phyloP scores from a whole-genome alignment of 768 basidiomycete genomes.

The Lactarius sp. region DNA sequence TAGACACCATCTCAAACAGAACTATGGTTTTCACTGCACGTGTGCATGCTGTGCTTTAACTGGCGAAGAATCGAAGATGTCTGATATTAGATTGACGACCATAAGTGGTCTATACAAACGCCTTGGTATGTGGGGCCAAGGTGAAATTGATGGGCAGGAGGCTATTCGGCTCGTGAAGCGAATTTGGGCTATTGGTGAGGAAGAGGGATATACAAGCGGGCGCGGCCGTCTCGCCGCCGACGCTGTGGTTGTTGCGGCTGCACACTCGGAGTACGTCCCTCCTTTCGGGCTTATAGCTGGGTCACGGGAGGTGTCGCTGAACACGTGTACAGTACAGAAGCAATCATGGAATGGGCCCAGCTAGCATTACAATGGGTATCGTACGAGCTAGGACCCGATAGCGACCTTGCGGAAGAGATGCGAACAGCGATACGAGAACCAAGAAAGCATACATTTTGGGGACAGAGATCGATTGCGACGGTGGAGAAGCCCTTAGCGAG shows the following conservation, averaged over 20 bases:
- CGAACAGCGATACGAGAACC: conserved; percentile 35
- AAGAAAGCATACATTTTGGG: conserved; percentile 46
- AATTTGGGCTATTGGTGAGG: conserved; percentile 55
- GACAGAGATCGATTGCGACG: conserved; percentile 28
- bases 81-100: conserved; percentile 45
- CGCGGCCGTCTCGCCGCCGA: conserved; percentile 59
- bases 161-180: conserved; percentile 44
- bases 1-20: conserved; percentile 45
- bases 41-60: conserved; percentile 57
- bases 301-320: background rate
- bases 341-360: conserved; percentile 47
- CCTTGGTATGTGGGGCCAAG: conserved; percentile 47
- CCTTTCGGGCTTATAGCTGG: background rate
- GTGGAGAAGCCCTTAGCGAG: conserved; percentile 23
- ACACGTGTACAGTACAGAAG: conserved; percentile 36
- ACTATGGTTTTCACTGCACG: conserved; percentile 56
- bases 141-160: conserved; percentile 42
- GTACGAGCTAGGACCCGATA: conserved; percentile 53
- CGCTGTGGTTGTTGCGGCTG: conserved; percentile 52
- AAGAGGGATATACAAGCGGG: conserved; percentile 65
- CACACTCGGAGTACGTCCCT: conserved; percentile 56
- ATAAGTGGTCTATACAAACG: conserved; percentile 44
- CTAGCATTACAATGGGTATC: conserved; percentile 50
- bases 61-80: conserved; percentile 41
- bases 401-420: conserved; percentile 44